Conservation (phyloP, 2,329 filamentous ascomycete species). For the Drechslerella stenobrocha region DNA sequence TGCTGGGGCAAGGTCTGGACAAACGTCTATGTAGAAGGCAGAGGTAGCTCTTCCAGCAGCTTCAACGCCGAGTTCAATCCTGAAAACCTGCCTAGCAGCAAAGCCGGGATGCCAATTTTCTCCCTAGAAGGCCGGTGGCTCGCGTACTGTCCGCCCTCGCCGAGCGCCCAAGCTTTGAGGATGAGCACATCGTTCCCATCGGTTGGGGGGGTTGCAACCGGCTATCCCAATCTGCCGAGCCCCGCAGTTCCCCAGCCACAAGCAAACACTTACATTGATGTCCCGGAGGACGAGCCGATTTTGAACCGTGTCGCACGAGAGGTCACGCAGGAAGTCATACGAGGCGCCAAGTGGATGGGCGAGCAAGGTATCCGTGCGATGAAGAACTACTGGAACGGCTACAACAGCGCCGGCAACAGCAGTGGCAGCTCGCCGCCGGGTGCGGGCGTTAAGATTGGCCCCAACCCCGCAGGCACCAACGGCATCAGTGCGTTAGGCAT, state of each 20-base stretch:
- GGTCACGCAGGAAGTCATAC: constrained; percentile 75
- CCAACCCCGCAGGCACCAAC: constrained; percentile 39
- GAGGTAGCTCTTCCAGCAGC: constrained; percentile 58
- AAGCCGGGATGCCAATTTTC: constrained; percentile 67
- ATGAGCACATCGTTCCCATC: constrained; percentile 65
- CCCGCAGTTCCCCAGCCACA: constrained; percentile 69
- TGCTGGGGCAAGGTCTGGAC: constrained; percentile 95
- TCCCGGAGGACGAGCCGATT: constrained; percentile 71
- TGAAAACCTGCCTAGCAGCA: constrained; percentile 54
- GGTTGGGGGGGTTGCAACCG: constrained; percentile 67
- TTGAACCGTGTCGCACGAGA: constrained; percentile 77
- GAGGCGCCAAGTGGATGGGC: constrained; percentile 73
- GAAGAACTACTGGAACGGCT: constrained; percentile 77
- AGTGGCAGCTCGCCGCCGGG: constrained; percentile 41
- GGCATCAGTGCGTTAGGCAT: constrained; percentile 45
- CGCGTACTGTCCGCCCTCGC: constrained; percentile 69
- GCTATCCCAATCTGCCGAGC: constrained; percentile 63
- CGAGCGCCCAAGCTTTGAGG: constrained; percentile 59
- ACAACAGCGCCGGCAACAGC: constrained; percentile 54
- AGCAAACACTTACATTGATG: constrained; percentile 69
- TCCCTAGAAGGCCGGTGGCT: constrained; percentile 74
- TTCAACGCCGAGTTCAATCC: constrained; percentile 33
- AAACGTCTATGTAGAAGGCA: constrained; percentile 68
- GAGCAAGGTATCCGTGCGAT: constrained; percentile 76
- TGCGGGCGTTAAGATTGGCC: constrained; percentile 41